Percentiles rank a stretch among this genome's conserved stretches.
Conservation (phyloP, 768 basidiomycete species). For the Tylopilus subfusipes region DNA sequence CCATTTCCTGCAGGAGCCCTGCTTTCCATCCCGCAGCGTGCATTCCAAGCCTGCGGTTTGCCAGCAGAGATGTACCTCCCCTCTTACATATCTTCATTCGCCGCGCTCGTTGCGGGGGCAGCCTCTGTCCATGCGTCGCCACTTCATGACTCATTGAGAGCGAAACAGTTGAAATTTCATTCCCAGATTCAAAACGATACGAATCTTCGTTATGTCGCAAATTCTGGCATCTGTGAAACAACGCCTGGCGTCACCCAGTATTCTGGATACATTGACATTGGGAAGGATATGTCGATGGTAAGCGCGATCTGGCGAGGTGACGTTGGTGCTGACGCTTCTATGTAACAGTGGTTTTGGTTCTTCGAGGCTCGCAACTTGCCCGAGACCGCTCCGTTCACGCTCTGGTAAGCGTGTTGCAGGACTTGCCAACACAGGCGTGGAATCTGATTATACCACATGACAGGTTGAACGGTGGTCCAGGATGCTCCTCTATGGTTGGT, state of each 20-base stretch:
- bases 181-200: conserved; percentile 22
- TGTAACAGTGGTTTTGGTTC: conserved; percentile 67
- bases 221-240: conserved; percentile 65
- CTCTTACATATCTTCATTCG: not conserved
- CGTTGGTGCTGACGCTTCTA: not conserved
- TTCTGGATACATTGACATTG: conserved; percentile 61
- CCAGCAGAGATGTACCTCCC: conserved; percentile 14
- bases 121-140: not conserved
- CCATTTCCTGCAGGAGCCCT: too few relatives aligned
- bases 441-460: not conserved
- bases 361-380: conserved; percentile 60
- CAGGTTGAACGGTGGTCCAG: conserved; percentile 60
- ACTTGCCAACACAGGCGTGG: not conserved
- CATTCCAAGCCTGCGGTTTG: too few relatives aligned
- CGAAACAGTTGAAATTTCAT: not conserved
- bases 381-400: conserved; percentile 60
- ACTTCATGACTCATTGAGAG: not conserved
- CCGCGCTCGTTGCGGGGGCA: not conserved
- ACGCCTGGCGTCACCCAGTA: conserved; percentile 57
- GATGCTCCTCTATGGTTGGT: conserved; percentile 62
- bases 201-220: conserved; percentile 46
- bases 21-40: too few relatives aligned
- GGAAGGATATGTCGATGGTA: conserved; percentile 57
- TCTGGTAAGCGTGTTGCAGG: conserved; percentile 42
- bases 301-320: conserved; percentile 4